Evolutionary conservation across 768 basidiomycete species (phyloP), one percentile per base, ranked within the genome.

Genomic region (Trametes cinnabarina): DNA sequence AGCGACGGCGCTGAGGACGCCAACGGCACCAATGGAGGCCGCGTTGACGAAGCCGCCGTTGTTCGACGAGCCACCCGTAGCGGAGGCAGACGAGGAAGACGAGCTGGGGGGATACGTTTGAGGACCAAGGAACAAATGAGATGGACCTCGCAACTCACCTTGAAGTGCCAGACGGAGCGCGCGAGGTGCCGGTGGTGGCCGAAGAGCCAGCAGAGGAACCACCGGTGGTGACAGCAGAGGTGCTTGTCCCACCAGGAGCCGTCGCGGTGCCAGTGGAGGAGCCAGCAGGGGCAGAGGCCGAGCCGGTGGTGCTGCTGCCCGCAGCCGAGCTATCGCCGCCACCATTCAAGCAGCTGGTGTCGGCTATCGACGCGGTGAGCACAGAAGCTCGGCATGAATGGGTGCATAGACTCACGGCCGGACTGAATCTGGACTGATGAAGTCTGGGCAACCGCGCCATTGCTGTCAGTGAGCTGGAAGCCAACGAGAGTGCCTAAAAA

Each of bases 381-480:
- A 66, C 25, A 20, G 12, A 25, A 40, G 23, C 41, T 44, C 53
- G n/a, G 41, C 51, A 50, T 17, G 17, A 8, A 12, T 32, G 30
- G 6, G 12, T 32, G 30, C 7, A 32, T 7, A 32, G 30, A 73
- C 86, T 44, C 74, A 88, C 88, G 37, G 48, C 84, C 77, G 7
- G 72, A 0, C 28, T 69, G 63, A 60, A 89, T 67, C 15, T 70
- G 74, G 76, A 90, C 78, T 2, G 82, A 30, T 6, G 79, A 88
- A 2, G 79, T 72, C 64, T 84, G 84, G 0, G 69, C 75, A 47
- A 68, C 23, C 0, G 20, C 0, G 65, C 92, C 92, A 30, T 73
- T 81, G 54, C 55, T 69, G 66, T 94, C 92, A 67, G 79, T 81
- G 60, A 94, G 58, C 12, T 73, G 76, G 26, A 92, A 68, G 50